These are phyloP conservation scores for Ceratobasidium sp. DNA, from an alignment of 1,284 basidiomycete species.

Conservation along the genomic window DNA sequence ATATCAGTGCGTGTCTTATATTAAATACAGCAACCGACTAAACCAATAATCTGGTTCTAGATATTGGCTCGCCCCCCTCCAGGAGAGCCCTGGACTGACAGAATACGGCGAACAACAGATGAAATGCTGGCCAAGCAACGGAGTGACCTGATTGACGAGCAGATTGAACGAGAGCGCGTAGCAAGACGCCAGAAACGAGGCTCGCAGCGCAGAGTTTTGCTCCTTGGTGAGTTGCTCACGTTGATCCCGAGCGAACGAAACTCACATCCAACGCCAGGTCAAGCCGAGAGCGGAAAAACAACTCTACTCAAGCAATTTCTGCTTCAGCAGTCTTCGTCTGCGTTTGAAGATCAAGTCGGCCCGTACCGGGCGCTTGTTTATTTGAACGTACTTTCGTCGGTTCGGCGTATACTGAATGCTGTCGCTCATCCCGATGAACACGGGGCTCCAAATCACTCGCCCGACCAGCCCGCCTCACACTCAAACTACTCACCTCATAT, in stretches of 20 bases:
- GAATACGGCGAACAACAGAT: neutral
- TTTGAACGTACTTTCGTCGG: conserved; percentile 40
- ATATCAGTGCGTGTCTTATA: too few relatives aligned
- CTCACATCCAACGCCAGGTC: conserved; percentile 23
- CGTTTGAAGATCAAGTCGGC: conserved; percentile 34
- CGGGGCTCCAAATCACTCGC: neutral
- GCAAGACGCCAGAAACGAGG: conserved; percentile 15
- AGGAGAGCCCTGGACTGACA: conserved; percentile 2
- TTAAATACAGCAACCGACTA: too few relatives aligned
- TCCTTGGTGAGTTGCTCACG: conserved; percentile 26
- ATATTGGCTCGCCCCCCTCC: neutral
- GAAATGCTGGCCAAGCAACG: conserved; percentile 6
- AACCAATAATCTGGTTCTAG: too few relatives aligned
- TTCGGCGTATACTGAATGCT: conserved; percentile 39
- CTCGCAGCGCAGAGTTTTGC: conserved; percentile 6
- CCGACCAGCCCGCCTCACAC: neutral
- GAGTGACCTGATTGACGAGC: conserved; percentile 38
- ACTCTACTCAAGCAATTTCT: conserved; percentile 41
- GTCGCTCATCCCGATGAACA: conserved; percentile 5
- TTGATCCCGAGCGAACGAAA: neutral
- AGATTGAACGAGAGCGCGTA: conserved; percentile 21
- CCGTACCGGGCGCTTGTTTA: conserved; percentile 40
- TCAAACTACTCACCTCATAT: conserved; percentile 47
- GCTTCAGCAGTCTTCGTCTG: conserved; percentile 38
- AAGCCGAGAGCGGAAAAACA: conserved; percentile 39